phyloP scores from a whole-genome alignment of 2,329 filamentous ascomycete genomes.

The Stenocarpella maydis region DNA sequence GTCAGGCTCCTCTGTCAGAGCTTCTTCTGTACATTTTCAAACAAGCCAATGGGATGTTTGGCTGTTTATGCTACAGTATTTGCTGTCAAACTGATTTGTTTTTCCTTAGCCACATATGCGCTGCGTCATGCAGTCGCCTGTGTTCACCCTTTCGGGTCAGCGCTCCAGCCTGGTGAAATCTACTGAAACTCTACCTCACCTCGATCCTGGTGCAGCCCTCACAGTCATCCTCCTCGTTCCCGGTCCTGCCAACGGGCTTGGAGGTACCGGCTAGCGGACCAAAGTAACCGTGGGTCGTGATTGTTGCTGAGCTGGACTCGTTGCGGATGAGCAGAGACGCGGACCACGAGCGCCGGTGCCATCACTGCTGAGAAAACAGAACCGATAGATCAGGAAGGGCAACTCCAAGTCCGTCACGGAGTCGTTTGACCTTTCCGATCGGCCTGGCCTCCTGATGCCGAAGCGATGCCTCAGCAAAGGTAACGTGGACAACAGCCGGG shows the following conservation, averaged over 20 bases:
- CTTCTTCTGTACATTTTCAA: conserved; percentile 46
- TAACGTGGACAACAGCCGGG: conserved; percentile 32
- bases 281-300: conserved; percentile 13
- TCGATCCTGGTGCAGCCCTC: conserved; percentile 42
- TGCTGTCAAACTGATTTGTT: conserved; percentile 53
- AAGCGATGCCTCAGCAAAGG: conserved; percentile 37
- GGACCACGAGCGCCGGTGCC: conserved; percentile 17
- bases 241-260: neutral
- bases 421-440: conserved; percentile 39
- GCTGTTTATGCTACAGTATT: conserved; percentile 48
- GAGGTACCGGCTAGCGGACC: conserved; percentile 15
- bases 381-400: conserved; percentile 29
- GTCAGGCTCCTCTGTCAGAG: conserved; percentile 52
- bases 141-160: conserved; percentile 49
- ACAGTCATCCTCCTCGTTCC: conserved; percentile 22
- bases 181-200: conserved; percentile 50
- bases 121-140: conserved; percentile 52
- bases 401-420: conserved; percentile 34
- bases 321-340: conserved; percentile 16
- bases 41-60: conserved; percentile 53
- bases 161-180: conserved; percentile 47
- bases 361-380: conserved; percentile 13
- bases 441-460: conserved; percentile 33
- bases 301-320: conserved; percentile 11
- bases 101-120: conserved; percentile 45